Evolutionary conservation across 2,329 filamentous ascomycete species (phyloP).

Genomic region (Epichloe glyceriae): DNA sequence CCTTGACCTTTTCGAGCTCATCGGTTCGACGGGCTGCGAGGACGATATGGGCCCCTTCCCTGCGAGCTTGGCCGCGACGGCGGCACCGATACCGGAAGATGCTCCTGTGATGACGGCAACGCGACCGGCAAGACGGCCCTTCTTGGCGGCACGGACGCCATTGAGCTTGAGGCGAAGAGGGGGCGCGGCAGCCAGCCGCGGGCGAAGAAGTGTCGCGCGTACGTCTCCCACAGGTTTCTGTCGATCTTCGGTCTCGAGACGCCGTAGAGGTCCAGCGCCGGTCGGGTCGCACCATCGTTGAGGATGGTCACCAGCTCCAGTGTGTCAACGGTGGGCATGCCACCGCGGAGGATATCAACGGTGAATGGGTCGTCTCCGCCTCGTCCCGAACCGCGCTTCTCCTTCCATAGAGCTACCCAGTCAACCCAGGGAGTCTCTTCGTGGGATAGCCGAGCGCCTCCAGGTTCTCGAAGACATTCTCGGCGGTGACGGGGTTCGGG

Average conservation of each 20-base stretch:
- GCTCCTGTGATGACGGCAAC: slow-evolving; percentile 70
- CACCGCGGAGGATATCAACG: slow-evolving; percentile 64
- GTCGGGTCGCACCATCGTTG: slow-evolving; percentile 54
- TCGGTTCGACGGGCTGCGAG: slow-evolving; percentile 59
- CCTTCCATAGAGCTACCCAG: slow-evolving; percentile 62
- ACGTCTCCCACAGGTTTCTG: slow-evolving; percentile 57
- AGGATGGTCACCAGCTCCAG: slow-evolving; percentile 60
- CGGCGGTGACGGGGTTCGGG: slow-evolving; percentile 54
- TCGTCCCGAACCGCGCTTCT: slow-evolving; percentile 51
- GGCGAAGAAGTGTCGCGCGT: slow-evolving; percentile 68
- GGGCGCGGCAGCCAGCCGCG: slow-evolving; percentile 60
- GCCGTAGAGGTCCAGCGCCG: slow-evolving; percentile 37
- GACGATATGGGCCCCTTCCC: slow-evolving; percentile 59
- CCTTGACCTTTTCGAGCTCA: slow-evolving; percentile 54
- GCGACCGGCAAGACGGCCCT: slow-evolving; percentile 51
- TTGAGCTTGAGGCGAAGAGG: slow-evolving; percentile 37
- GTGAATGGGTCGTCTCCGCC: slow-evolving; percentile 62
- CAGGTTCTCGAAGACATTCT: slow-evolving; percentile 51
- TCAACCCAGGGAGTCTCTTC: slow-evolving; percentile 53
- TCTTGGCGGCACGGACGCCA: slow-evolving; percentile 13
- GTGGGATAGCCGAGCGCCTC: slow-evolving; percentile 58
- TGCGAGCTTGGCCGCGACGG: slow-evolving; percentile 55
- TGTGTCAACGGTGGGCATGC: slow-evolving; percentile 66
- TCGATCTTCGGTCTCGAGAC: slow-evolving; percentile 58
- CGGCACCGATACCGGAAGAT: slow-evolving; percentile 67